Base-by-base conservation (phyloP, 345 rosid species). In the Microcos paniculata region DNA sequence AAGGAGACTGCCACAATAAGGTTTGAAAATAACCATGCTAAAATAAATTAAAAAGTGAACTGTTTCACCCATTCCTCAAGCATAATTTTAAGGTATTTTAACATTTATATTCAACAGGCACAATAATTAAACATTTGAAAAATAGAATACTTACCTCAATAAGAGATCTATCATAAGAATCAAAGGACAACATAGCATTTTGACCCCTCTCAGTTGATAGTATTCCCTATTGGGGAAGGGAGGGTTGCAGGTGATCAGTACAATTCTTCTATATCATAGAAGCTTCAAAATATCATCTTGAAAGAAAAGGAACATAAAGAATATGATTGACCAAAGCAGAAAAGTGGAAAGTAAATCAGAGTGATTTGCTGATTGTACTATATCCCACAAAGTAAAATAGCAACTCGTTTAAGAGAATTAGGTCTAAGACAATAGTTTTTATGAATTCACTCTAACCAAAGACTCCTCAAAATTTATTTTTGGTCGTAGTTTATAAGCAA, bases 141-240 rank as follows among this genome's bases (percentile, higher is more conserved):
- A 74, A 72, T 26, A 75, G 61, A 69, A 57, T 45, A 16, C 81
- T 79, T 79, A 90, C 98, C 94, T 91, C 97, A 75, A 93, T 80
- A 57, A 92, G 87, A 80, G 97, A 91, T 82, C 90, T 89, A 79
- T 91, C 99, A 74, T 88, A 86, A 62, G 89, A 82, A 82, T 88
- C 90, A 69, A 95, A 87, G 18, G 92, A 86, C 35, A 70, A 75
- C 46, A 89, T 62, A 77, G 96, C 96, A 80, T 80, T 84, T 76
- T 89, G 97, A 74, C 98, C 98, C 75, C 89, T 91, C 86, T 86
- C 98, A 55, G 99, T 95, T 57, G 99, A 91, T 80, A 93, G 96
- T 82, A 95, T 87, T 78, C 98, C 99, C 98, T 95, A 84, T 19
- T 30, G 43, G 35, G 11, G 63, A 84, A 63, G 31, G 66, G 43